A percentile compares a stretch with the other conserved stretches of the same genome.
Conservation (phyloP, 2,329 filamentous ascomycete genomes). For the Mycosphaerella arachidis region DNA sequence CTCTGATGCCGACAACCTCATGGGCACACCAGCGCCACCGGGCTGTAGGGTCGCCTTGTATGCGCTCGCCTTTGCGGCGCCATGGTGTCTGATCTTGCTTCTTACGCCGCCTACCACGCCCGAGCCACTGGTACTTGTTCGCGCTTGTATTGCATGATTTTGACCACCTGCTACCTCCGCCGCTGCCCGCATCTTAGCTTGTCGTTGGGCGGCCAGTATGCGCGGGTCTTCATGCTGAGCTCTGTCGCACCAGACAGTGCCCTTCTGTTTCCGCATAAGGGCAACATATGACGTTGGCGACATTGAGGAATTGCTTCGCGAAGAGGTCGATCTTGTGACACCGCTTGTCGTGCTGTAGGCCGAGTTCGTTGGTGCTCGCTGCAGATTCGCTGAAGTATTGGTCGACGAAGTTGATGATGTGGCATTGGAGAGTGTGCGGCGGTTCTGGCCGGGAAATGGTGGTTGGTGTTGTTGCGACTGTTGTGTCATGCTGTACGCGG, state of each 20-base stretch:
- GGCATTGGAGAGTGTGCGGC: slow-evolving; percentile 63
- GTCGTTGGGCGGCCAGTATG: slow-evolving; percentile 73
- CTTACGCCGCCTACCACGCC: slow-evolving; percentile 53
- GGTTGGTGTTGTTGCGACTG: slow-evolving; percentile 12
- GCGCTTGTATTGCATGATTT: slow-evolving; percentile 25
- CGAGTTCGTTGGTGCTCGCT: slow-evolving; percentile 47
- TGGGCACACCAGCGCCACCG: slow-evolving; percentile 77
- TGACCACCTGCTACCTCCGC: slow-evolving; percentile 71
- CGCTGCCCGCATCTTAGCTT: slow-evolving; percentile 80
- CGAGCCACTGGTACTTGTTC: slow-evolving; percentile 32
- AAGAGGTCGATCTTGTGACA: slow-evolving; percentile 72
- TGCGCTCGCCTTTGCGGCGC: slow-evolving; percentile 71
- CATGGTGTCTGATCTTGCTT: slow-evolving; percentile 84
- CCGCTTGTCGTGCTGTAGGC: slow-evolving; percentile 23
- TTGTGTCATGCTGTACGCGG: slow-evolving; percentile 21
- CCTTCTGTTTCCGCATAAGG: slow-evolving; percentile 93
- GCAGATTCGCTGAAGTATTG: slow-evolving; percentile 38
- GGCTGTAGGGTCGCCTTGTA: slow-evolving; percentile 70
- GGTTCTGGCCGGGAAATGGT: slow-evolving; percentile 21
- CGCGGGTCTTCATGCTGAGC: slow-evolving; percentile 88
- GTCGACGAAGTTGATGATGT: slow-evolving; percentile 67
- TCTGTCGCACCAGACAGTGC: slow-evolving; percentile 96
- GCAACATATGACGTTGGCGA: slow-evolving; percentile 81
- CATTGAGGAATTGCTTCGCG: slow-evolving; percentile 58
- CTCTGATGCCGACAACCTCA: slow-evolving; percentile 90